Percentiles rank a stretch among this genome's conserved stretches.
phyloP scores from a whole-genome alignment of 371 early-diverging fungal species.

The Gilbertella persicaria region DNA sequence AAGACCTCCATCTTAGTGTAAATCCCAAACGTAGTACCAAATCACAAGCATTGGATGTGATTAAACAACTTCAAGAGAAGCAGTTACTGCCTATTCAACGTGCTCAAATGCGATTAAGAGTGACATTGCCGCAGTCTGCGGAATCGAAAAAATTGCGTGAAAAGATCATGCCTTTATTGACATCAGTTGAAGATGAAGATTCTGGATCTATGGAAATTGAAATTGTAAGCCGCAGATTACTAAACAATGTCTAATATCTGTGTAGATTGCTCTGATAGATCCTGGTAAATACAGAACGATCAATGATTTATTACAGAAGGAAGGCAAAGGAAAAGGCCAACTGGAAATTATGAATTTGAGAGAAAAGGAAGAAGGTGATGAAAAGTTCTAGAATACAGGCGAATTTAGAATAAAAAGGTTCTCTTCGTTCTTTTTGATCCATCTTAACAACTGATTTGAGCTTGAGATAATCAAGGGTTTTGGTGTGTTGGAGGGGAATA shows the following conservation, averaged over 20 bases:
- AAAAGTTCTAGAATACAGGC: conserved; percentile 57
- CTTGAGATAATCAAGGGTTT: conserved; percentile 67
- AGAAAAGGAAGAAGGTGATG: conserved; percentile 85
- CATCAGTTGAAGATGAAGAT: conserved; percentile 88
- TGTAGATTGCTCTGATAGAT: conserved; percentile 82
- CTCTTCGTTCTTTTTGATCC: conserved; percentile 77
- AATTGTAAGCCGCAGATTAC: conserved; percentile 52
- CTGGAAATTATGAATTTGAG: conserved; percentile 84
- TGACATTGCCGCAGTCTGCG: conserved; percentile 74
- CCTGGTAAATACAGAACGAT: conserved; percentile 91
- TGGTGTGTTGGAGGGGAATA: conserved; percentile 69
- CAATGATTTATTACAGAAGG: conserved; percentile 76
- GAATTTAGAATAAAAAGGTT: conserved; percentile 69
- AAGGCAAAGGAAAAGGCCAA: conserved; percentile 86
- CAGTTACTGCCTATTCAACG: conserved; percentile 87
- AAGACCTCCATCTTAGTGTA: conserved; percentile 88
- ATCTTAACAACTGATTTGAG: conserved; percentile 64
- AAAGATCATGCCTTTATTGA: conserved; percentile 68
- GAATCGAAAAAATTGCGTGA: conserved; percentile 89
- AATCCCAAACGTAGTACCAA: conserved; percentile 88
- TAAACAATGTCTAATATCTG: not conserved
- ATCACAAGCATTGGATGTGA: conserved; percentile 88
- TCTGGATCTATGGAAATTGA: conserved; percentile 75
- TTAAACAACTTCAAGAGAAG: conserved; percentile 88
- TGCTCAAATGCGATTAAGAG: conserved; percentile 90